Evolutionary conservation across 1,139 yeast species (phyloP).

Genomic region (Saccharomyces hybrid): DNA sequence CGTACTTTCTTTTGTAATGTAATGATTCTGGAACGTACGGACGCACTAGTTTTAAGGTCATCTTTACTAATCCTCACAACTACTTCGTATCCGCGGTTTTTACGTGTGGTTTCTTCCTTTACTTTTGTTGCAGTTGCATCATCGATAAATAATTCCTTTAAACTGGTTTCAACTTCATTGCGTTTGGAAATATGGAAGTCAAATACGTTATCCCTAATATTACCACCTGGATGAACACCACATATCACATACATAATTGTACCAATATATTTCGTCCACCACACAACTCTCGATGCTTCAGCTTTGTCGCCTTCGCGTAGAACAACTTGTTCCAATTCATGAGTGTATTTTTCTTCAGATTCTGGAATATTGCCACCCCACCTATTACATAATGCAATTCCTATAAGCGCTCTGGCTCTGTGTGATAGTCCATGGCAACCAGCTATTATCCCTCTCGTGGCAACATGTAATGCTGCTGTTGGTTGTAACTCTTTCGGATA

Average conservation of each 20-base stretch:
- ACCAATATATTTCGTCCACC: constrained; percentile 66
- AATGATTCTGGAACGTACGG: constrained; percentile 46
- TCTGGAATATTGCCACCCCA: constrained; percentile 70
- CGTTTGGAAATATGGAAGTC: constrained; percentile 33
- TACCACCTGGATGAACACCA: constrained; percentile 70
- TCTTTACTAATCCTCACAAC: constrained; percentile 43
- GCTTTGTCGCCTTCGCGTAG: constrained; percentile 40
- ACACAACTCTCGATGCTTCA: constrained; percentile 39
- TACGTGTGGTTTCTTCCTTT: constrained; percentile 18
- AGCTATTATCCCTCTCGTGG: constrained; percentile 59
- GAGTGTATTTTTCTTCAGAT: constrained; percentile 39
- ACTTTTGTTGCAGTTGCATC: constrained; percentile 10
- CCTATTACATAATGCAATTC: constrained; percentile 60
- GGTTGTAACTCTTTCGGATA: constrained; percentile 67
- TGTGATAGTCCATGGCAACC: constrained; percentile 66
- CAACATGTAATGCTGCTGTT: constrained; percentile 59
- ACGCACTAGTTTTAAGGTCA: constrained; percentile 47
- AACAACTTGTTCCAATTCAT: constrained; percentile 38
- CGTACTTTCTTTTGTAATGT: constrained; percentile 46
- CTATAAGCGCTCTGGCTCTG: constrained; percentile 55
- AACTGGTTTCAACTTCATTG: constrained; percentile 16
- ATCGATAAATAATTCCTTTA: constrained; percentile 21
- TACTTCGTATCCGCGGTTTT: constrained; percentile 35
- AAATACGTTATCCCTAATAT: constrained; percentile 50
- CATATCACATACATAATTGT: constrained; percentile 64